Conservation (phyloP, 2,329 filamentous ascomycete species). For the Myriangium duriaei region DNA sequence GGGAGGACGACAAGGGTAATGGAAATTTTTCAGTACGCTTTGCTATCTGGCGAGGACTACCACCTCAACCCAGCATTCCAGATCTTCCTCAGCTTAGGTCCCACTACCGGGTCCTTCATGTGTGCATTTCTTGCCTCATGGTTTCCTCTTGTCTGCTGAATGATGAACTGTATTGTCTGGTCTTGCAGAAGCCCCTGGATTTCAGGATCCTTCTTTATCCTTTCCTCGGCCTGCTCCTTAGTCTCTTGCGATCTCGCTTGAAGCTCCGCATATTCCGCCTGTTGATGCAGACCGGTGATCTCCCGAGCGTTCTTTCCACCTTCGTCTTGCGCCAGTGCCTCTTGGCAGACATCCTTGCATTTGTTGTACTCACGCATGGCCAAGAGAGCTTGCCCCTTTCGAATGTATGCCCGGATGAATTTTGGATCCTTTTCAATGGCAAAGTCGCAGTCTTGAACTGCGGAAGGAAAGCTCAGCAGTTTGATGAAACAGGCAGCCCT, state of each 20-base stretch:
- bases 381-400: conserved; percentile 89
- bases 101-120: conserved; percentile 82
- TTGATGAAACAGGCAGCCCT: conserved; percentile 95
- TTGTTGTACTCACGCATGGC: conserved; percentile 98
- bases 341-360: conserved; percentile 77
- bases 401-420: conserved; percentile 92
- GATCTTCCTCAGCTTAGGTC: conserved; percentile 85
- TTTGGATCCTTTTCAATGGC: conserved; percentile 83
- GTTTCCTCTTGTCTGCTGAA: conserved; percentile 91
- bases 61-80: no score
- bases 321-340: conserved; percentile 65
- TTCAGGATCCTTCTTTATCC: conserved; percentile 82
- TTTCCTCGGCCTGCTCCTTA: conserved; percentile 86
- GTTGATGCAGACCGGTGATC: conserved; percentile 88
- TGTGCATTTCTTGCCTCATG: conserved; percentile 90
- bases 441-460: conserved; percentile 80
- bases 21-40: no score
- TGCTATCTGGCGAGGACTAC: no score
- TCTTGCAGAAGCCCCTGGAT: conserved; percentile 37
- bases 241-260: conserved; percentile 75
- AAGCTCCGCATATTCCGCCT: conserved; percentile 84
- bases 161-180: conserved; percentile 92
- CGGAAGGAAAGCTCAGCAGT: conserved; percentile 87
- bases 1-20: no score
- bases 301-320: conserved; percentile 74